Evolutionary conservation across 1,139 yeast genomes (phyloP), one percentile per base, ranked within the genome.

Genomic region (Taphrina pruni): DNA sequence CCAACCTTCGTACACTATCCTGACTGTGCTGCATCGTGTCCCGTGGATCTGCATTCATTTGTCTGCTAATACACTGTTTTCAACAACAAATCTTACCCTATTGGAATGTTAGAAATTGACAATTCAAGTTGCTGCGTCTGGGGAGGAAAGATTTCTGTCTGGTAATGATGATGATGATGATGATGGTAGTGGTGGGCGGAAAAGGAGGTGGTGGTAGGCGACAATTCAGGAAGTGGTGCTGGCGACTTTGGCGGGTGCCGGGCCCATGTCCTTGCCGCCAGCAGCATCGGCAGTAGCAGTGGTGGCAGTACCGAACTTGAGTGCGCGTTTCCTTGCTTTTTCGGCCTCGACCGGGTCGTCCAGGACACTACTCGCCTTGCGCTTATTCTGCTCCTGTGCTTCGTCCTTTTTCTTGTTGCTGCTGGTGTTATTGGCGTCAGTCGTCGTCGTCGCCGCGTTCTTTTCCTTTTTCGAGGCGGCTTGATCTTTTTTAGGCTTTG

Each of bases 251-350:
- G 58, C 58, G 4, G 32, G 32, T 35, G 58, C 43, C 9, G 43
- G 26, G 32, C 20, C 14, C 58, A 17, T 11, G 17, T n/a, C 17
- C 26, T 11, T 35, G 11, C 35, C 43, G 6, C 36, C 43, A 1
- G 20, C 21, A 7, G 58, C 48, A 32, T 35, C n/a, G 26, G 46
- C 32, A 35, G 65, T 4, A 1, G 17, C 32, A 11, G 14, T 11
- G 20, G 67, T 64, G 14, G 67, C 64, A 11, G 36, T 45, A 7
- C 67, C 65, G 50, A 69, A 70, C 55, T 61, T 69, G 32, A 66
- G 66, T 36, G 69, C 71, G 32, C 71, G 60, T 43, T 64, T 70
- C 65, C 55, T 41, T 48, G 69, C 69, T 58, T 70, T 70, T 69
- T 70, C 69, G 11, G 64, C 66, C 50, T 70, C 69, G 17, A 54